Evolutionary conservation across 2,329 filamentous ascomycete species (phyloP).

Genomic region (Stemphylium vesicarium): DNA sequence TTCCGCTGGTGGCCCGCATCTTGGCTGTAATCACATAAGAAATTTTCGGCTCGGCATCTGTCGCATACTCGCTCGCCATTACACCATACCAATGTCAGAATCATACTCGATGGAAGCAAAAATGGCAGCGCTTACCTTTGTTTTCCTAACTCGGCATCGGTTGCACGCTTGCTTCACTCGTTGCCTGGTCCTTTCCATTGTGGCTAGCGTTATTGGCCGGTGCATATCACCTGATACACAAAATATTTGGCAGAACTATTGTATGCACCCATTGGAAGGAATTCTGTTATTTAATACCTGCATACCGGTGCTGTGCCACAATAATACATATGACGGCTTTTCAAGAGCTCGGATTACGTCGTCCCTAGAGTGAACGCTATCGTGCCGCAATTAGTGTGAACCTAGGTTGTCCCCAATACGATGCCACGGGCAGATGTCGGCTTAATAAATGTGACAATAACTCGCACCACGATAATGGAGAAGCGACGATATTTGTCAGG

Average conservation of each 20-base stretch:
- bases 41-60: not conserved
- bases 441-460: not conserved
- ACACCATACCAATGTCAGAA: not conserved
- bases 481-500: not conserved
- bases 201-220: not conserved
- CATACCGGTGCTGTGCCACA: constrained; percentile 1
- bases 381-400: not conserved
- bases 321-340: not conserved
- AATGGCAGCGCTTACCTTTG: constrained; percentile 6
- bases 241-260: not conserved
- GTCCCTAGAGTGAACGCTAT: not conserved
- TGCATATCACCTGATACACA: not conserved
- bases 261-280: not conserved
- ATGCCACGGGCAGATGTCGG: not conserved
- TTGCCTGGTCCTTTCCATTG: constrained; percentile 4
- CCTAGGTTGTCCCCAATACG: not conserved
- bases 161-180: constrained; percentile 15
- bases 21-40: not conserved
- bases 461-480: not conserved
- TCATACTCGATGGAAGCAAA: not conserved
- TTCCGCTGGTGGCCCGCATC: not conserved
- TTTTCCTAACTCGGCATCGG: constrained; percentile 11
- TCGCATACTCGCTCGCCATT: not conserved
- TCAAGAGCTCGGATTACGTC: not conserved
- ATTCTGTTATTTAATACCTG: not conserved